Evolutionary conservation across 768 basidiomycete species (phyloP), one percentile per base, ranked within the genome.

Genomic region (Saitozyma podzolica): DNA sequence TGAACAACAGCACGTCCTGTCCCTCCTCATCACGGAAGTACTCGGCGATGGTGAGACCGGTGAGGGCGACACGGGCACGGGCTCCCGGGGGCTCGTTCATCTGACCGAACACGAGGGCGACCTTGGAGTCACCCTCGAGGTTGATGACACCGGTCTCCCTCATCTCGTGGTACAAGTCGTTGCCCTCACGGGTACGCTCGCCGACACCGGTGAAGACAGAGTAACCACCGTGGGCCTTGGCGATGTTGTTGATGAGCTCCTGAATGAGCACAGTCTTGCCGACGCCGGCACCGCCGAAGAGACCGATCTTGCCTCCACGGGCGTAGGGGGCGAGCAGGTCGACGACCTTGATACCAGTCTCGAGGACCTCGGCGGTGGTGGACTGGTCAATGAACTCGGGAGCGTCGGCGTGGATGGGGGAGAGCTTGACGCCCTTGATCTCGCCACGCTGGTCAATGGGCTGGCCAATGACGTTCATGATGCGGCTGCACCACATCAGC

Each of bases 21-120:
- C 96, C 96, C 84, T 99, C 95, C 84, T 98, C 95, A 77, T 99
- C 96, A 88, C 96, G 94, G 96, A 99, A 99, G 85, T 98, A 99
- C 84, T 99, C 96, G 69, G 96, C 96, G 74, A 98, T 98, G 79
- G 96, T 99, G 63, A 99, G 84, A 82, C 96, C 96, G 74, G 96
- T 98, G 76, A 99, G 88, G 69, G 96, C 96, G 76, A 99, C 96
- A 90, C 96, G 96, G 78, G 96, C 96, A 87, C 96, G 94, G 73
- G 96, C 96, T 87, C 96, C 96, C 75, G 96, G 96, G 80, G 96
- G 96, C 85, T 99, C 96, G 84, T 99, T 99, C 96, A 99, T 99
- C 84, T 99, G 96, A 85, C 96, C 96, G 85, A 99, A 99, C 74
- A 99, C 64, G 68, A 99, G 88, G 77, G 96, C 95, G 83, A 97